Conservation (phyloP, 176 grass and related monocot genomes). For the Cenchrus purpureus region DNA sequence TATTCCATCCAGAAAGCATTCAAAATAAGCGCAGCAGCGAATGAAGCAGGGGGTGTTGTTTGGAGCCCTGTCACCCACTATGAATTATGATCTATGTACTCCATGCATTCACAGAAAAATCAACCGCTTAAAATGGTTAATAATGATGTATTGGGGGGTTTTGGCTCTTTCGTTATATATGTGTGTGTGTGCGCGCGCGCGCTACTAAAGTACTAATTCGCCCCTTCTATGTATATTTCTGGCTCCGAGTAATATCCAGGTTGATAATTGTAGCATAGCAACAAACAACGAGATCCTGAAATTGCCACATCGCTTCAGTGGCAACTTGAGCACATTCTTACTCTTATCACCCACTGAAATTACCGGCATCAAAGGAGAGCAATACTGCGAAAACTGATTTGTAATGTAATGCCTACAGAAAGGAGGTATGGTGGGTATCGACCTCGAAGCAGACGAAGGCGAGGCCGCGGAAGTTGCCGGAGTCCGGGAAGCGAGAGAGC, state of each 20-base stretch:
- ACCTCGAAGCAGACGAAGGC: constrained; percentile 88
- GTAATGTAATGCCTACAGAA: neutral
- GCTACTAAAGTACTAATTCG: neutral
- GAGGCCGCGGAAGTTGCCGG: constrained; percentile 87
- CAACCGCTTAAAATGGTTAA: neutral
- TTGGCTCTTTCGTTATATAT: neutral
- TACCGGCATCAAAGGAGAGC: neutral
- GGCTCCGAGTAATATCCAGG: neutral
- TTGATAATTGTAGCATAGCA: neutral
- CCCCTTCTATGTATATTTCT: neutral
- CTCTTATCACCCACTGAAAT: neutral
- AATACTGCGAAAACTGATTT: neutral
- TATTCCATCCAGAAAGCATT: neutral
- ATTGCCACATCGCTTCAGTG: neutral
- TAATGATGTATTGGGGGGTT: neutral
- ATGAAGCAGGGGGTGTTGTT: neutral
- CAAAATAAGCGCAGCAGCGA: neutral
- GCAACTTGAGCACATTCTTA: neutral
- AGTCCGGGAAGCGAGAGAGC: constrained; percentile 85
- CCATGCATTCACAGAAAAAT: neutral
- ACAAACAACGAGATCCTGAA: neutral
- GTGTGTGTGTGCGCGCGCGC: neutral
- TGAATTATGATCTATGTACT: neutral
- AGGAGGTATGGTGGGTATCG: neutral
- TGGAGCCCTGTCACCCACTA: no score